A percentile compares a stretch with the other conserved stretches of the same genome.
Evolutionary conservation across 2,329 filamentous ascomycete species (phyloP).

Genomic region (Penicillium sp.): DNA sequence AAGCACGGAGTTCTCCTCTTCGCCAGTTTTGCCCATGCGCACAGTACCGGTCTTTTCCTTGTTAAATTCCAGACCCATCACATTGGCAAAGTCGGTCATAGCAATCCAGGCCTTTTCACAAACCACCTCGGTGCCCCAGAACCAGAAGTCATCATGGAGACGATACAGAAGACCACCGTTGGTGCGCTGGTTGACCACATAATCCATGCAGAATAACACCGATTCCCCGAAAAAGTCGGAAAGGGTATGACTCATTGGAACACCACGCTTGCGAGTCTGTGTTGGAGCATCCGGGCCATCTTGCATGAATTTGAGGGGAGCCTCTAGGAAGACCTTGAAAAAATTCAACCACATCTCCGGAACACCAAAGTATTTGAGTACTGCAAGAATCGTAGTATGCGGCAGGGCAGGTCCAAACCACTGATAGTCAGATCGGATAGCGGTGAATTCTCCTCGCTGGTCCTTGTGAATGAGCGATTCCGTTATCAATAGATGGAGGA

Average conservation of each 20-base stretch:
- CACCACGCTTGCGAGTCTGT: constrained; percentile 54
- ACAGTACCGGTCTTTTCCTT: constrained; percentile 57
- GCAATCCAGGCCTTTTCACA: constrained; percentile 60
- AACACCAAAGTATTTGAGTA: constrained; percentile 60
- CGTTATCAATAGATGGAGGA: constrained; percentile 57
- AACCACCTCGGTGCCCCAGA: constrained; percentile 57
- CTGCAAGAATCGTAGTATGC: constrained; percentile 57
- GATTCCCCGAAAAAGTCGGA: constrained; percentile 60
- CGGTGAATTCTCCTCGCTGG: constrained; percentile 50
- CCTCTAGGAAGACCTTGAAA: constrained; percentile 58
- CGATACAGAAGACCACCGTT: constrained; percentile 57
- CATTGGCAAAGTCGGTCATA: constrained; percentile 53
- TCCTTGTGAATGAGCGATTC: constrained; percentile 54
- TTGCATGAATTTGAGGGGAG: constrained; percentile 57
- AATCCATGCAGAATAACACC: constrained; percentile 64
- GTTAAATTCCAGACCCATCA: constrained; percentile 60
- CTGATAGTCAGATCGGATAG: constrained; percentile 58
- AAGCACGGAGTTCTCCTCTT: constrained; percentile 30
- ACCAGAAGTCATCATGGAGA: constrained; percentile 65
- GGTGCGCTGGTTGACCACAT: constrained; percentile 59
- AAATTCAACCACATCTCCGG: constrained; percentile 57
- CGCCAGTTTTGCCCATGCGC: constrained; percentile 32
- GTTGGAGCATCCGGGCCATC: constrained; percentile 49
- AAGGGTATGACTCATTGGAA: constrained; percentile 59
- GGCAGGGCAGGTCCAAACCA: constrained; percentile 59